These are phyloP conservation scores for Hirschfeldia incana DNA, from an alignment of 345 rosid species.

Conservation along the genomic window DNA sequence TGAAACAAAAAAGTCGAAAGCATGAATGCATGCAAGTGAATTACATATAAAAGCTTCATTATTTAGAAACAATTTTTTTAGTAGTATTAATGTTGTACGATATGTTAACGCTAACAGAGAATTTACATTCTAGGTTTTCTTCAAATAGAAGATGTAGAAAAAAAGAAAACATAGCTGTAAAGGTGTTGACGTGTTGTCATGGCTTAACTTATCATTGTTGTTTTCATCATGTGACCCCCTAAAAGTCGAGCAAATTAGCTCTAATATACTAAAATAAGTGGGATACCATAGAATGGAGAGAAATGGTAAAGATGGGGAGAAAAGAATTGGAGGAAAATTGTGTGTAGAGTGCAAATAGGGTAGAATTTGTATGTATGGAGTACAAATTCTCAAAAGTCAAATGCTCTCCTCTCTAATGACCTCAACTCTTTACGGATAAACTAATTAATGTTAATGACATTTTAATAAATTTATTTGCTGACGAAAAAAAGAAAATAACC, in stretches of 20 bases:
- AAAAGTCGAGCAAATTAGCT: too few relatives aligned
- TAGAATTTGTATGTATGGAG: too few relatives aligned
- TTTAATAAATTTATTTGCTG: neutral
- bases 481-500: too few relatives aligned
- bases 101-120: slow-evolving; percentile 8
- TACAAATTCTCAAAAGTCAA: neutral
- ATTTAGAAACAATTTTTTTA: neutral
- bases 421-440: neutral
- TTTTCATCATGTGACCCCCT: slow-evolving; percentile 22
- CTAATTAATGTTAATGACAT: neutral
- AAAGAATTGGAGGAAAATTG: too few relatives aligned
- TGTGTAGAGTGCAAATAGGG: too few relatives aligned
- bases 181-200: slow-evolving; percentile 14
- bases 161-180: slow-evolving; percentile 25
- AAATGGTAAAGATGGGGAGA: too few relatives aligned
- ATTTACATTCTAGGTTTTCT: neutral
- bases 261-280: too few relatives aligned
- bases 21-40: neutral
- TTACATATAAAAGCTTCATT: neutral
- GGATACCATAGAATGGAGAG: too few relatives aligned
- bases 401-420: neutral
- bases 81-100: neutral
- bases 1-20: neutral
- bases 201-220: slow-evolving; percentile 14
- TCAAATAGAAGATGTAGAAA: slow-evolving; percentile 10